phyloP scores from a whole-genome alignment of 306 rosid genomes.

The Quercus ilex region DNA sequence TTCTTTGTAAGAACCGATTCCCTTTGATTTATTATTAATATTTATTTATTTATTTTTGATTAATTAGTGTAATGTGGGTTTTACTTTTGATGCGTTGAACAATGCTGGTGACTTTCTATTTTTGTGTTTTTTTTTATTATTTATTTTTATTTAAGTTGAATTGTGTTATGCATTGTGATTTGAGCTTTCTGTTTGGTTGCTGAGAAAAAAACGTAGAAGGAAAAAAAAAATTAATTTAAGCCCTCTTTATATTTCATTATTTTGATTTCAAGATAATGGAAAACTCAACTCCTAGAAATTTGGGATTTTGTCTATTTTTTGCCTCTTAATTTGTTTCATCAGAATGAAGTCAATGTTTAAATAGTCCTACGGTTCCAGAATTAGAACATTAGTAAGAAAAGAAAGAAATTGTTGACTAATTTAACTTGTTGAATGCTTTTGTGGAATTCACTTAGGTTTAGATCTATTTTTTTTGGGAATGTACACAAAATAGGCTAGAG shows the following conservation, averaged over 20 bases:
- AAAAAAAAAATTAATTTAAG: not conserved
- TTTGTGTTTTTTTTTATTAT: no score
- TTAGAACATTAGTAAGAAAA: not conserved
- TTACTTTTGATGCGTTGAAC: not conserved
- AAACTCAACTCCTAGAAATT: not conserved
- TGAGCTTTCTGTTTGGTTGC: constrained; percentile 9
- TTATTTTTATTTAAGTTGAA: not conserved
- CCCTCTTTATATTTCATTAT: not conserved
- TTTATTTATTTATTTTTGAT: not conserved
- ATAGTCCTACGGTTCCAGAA: not conserved
- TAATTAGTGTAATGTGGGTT: not conserved
- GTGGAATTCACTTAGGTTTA: not conserved
- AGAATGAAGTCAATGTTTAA: not conserved
- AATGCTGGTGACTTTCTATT: constrained; percentile 11
- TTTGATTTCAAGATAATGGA: not conserved
- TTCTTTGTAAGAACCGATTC: constrained; percentile 27
- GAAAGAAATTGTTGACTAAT: not conserved
- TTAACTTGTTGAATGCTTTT: not conserved
- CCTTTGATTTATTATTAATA: not conserved
- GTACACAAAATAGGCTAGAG: not conserved
- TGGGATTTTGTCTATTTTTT: not conserved
- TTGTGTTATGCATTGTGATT: not conserved
- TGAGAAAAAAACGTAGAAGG: not conserved
- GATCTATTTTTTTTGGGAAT: not conserved
- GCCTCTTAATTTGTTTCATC: not conserved